A percentile compares a stretch with the other conserved stretches of the same genome.
phyloP scores from a whole-genome alignment of 2,329 filamentous ascomycete genomes.

The Neopestalotiopsis rosae region DNA sequence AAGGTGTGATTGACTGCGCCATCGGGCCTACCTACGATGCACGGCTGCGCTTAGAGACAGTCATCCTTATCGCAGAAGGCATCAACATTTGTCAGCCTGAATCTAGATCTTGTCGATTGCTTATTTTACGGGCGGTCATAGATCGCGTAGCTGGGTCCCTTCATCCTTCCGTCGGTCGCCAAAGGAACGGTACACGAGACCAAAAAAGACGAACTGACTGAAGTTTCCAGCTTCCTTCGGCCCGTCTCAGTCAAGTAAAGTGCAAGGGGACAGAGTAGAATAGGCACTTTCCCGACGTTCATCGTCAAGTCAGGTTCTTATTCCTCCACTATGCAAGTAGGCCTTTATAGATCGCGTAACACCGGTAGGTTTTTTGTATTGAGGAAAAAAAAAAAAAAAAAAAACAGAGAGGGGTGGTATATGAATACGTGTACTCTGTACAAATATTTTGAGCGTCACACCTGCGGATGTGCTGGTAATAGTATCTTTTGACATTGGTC shows the following conservation, averaged over 20 bases:
- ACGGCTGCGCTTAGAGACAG: neutral
- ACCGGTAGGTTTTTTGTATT: no score
- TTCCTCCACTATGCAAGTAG: neutral
- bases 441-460: no score
- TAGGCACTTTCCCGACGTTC: neutral
- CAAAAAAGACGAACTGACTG: neutral
- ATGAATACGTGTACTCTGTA: no score
- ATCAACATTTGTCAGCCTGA: neutral
- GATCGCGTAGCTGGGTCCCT: constrained; percentile 25
- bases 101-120: neutral
- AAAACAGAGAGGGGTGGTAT: no score
- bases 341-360: neutral
- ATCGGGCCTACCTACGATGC: neutral
- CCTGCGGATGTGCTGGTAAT: no score
- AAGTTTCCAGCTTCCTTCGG: constrained; percentile 15
- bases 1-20: neutral
- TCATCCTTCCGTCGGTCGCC: constrained; percentile 31
- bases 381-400: no score
- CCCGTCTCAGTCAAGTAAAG: constrained; percentile 13
- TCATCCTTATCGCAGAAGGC: neutral
- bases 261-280: neutral
- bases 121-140: constrained; percentile 23
- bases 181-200: constrained; percentile 29
- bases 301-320: neutral
- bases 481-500: neutral